Evolutionary conservation across 108 stramenopile genomes (phyloP), one percentile per base, ranked within the genome.

Genomic region (Cyclotella atomus): DNA sequence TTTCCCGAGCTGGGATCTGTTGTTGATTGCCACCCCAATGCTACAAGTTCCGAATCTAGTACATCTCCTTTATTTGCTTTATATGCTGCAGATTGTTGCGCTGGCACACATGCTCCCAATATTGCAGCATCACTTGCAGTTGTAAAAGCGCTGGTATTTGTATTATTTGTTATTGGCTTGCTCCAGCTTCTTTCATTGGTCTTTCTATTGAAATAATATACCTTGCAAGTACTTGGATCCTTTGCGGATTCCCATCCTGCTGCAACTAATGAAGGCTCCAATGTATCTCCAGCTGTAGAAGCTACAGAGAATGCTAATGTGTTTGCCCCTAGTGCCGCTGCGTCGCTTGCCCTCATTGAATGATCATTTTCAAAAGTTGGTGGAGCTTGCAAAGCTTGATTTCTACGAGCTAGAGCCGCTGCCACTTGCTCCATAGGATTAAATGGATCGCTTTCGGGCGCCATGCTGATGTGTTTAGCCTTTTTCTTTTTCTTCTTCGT

Each of bases 391-490:
- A 86, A 41, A 7, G 75, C 71, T 64, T 87, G 75, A 43, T 83
- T 82, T 65, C 86, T 82, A 36, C 83, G 76, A 56, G 69, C 57
- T 19, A 90, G 77, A 17, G 88, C 81, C 16, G 82, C 83, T 10
- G 83, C 83, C 5, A 91, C 82, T 77, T 91, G 89, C 63, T 91
- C 91, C 70, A 87, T 72, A 14, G 91, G 90, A 74, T 92, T 89
- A 68, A 72, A 83, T 20, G 85, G 77, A 73, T 91, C 86, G 33
- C 60, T 57, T 7, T 84, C 84, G 49, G 86, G 67, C 6, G 74
- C 62, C 41, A 84, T 19, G 2, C 49, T 80, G 43, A 44, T 65
- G 29, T 65, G 24, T 17, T 72, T 50, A 23, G 24, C 33, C 52
- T 76, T 84, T 60, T 79, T 78, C 66, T 81, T 82, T 66, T 83